Base-by-base conservation (phyloP, 495 filamentous ascomycete species). In the Aspergillus hancockii region DNA sequence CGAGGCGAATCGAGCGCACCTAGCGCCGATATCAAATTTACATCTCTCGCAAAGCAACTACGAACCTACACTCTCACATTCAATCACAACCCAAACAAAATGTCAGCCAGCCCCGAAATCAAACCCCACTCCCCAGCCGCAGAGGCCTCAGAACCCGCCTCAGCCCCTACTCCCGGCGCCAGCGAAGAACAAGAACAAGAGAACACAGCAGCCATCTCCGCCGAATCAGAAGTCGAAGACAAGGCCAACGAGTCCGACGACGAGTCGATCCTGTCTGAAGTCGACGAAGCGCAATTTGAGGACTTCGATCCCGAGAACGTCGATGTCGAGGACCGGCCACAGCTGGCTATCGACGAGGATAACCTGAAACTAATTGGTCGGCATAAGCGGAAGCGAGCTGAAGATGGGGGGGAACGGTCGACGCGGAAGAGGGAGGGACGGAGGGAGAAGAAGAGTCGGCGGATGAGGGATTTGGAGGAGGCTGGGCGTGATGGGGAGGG, bases 211-310 rank as follows among this genome's bases (percentile, higher is more conserved):
- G 55, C 55, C 47, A 7, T 53, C 53, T 21, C 55, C 21, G 54
- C 45, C 41, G 65, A 66, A 7, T 66, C 49, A 12, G 61, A 62
- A 8, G 64, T 55, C 9, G 45, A 59, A 3, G 57, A 67, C n/a
- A 62, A 61, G 8, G 60, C 59, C 47, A 45, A 55, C 46, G 78
- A 73, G n/a, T 89, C 88, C 0, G 91, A 93, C 63, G 84, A 89
- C 60, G 90, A 93, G 32, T 91, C 90, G n/a, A 84, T 90, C 54
- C 84, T 96, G 16, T 97, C 93, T 10, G 94, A 98, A 71, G 88
- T 98, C 64, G 95, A 98, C 72, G 94, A 98, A 69, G 89, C 88
- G 47, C 88, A 95, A 70, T 97, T 99, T 73, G 88, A 90, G 47
- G 86, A 96, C 63, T 97, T 96, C 73, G 91, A 97, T 66, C 89